Base-by-base conservation (phyloP, 352 stramenopile species). In the Pythium volutum region DNA sequence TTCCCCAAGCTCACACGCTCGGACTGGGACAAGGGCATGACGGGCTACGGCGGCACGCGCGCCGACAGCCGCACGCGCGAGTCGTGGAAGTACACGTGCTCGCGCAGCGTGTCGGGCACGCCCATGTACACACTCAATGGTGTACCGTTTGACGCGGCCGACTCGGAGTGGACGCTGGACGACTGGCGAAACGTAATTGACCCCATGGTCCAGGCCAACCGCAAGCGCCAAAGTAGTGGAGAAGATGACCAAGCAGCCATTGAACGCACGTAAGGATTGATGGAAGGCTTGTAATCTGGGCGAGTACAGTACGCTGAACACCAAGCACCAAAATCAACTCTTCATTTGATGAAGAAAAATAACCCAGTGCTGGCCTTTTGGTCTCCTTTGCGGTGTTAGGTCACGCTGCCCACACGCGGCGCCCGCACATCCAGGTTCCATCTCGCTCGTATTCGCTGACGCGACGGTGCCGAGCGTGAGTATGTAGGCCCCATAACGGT, bases 71-170 rank as follows among this genome's bases (percentile, higher is more conserved):
- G 74, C 36, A 66, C 76, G 3, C 80, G 84, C 47, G 70, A 81
- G 47, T 74, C 76, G 22, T 94, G 84, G 84, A 94, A 94, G 67
- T 91, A 94, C 73, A 74, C 79, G 39, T 94, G 84, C 67, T 77
- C 84, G 2, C 77, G 84, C 45, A 76, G 77, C 46, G 83, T 84
- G 58, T 85, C 82, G 25, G 84, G 84, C 15, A 94, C 82, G 18
- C 84, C 84, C 15, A 68, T 89, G 66, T 94, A 94, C 64, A 86
- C 70, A 16, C 67, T 94, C 50, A 94, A 94, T 29, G 82, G 84
- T 50, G 82, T 92, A 20, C 82, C 82, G 2, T 84, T 90, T 42
- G 57, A 83, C 15, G 64, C 72, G 6, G 41, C 55, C 14, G 62
- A 73, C 51, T 71, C 84, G n/a, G 62, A 75, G 9, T 81, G 70